phyloP scores from a whole-genome alignment of 495 filamentous ascomycete genomes.

The Penicillium angulare region DNA sequence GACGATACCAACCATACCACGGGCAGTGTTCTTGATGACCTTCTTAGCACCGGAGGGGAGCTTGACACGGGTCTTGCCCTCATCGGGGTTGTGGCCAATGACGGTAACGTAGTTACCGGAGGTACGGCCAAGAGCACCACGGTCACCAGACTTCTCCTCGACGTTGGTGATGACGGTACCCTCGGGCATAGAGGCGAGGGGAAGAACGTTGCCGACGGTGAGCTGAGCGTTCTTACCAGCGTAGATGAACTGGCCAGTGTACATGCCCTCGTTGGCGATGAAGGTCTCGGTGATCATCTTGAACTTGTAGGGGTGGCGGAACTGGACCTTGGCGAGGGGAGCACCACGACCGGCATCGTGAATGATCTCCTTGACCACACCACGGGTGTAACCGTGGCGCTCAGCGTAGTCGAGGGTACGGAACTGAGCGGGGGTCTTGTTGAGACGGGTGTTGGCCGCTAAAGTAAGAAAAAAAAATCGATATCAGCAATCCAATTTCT shows the following conservation, averaged over 20 bases:
- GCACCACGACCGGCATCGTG: slow-evolving; percentile 98
- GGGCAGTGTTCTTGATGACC: slow-evolving; percentile 83
- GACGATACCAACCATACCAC: slow-evolving; percentile 99
- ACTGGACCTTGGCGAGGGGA: slow-evolving; percentile 91
- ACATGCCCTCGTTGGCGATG: slow-evolving; percentile 99
- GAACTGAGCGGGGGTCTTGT: slow-evolving; percentile 92
- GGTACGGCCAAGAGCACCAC: slow-evolving; percentile 90
- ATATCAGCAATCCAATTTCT: slow-evolving; percentile 41
- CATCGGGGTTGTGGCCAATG: slow-evolving; percentile 97
- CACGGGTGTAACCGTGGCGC: slow-evolving; percentile 94
- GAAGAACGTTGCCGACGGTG: slow-evolving; percentile 95
- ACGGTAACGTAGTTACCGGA: slow-evolving; percentile 99
- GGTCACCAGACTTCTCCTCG: slow-evolving; percentile 98
- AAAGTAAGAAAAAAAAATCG: slow-evolving; percentile 26
- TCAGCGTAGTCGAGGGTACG: slow-evolving; percentile 91
- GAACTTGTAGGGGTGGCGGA: slow-evolving; percentile 92
- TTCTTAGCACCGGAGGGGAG: slow-evolving; percentile 99
- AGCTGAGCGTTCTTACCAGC: slow-evolving; percentile 96
- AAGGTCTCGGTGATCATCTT: slow-evolving; percentile 92
- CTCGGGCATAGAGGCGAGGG: slow-evolving; percentile 89
- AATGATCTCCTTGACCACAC: slow-evolving; percentile 97
- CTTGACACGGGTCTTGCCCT: slow-evolving; percentile 99
- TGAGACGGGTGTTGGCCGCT: slow-evolving; percentile 85
- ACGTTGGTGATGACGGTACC: slow-evolving; percentile 98
- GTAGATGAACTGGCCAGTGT: slow-evolving; percentile 99